Evolutionary conservation across 805 yeast genomes (phyloP), one percentile per base, ranked within the genome.

Genomic region (Monosporozyma servazzii): DNA sequence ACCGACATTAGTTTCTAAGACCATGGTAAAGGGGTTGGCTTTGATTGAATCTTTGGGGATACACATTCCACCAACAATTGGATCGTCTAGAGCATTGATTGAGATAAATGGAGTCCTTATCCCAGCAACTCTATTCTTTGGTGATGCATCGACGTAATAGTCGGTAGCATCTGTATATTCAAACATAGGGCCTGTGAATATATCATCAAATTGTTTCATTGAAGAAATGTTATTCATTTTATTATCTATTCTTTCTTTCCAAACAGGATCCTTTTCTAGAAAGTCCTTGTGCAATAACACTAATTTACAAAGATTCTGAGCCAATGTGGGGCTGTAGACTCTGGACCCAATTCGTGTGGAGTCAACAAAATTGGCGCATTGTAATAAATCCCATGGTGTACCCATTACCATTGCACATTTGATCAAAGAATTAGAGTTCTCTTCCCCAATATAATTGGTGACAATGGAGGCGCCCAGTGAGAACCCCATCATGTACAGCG

Each of bases 381-480:
- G 73, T 17, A 67, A 64, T 64, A 87, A 66, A 60, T 87, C 91
- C 91, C 93, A 87, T 1, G 95, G 91, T 50, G 74, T 72, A 40
- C 84, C 81, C 7, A 86, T 74, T 4, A 81, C 72, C 41, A 77
- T 72, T 0, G 86, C 89, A 25, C 83, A 80, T 31, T 71, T 70
- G 37, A 81, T 62, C 17, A 69, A 68, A 7, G 66, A 53, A n/a
- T 71, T 61, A 1, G 69, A 75, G 10, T 77, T 79, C 56, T 80
- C 81, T 60, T 79, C 84, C 9, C 89, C 91, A 20, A 87, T 63
- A 64, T 81, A 87, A 62, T 87, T 88, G 29, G 85, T 75, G 53
- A 86, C 70, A 31, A 87, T 75, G 2, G 82, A 75, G 0, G 85
- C 90, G 2, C 96, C 96, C 50, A 87, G 75, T n/a, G 90, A 83